Conservation (phyloP, 2,329 filamentous ascomycete species). For the Monosporascus sp. region DNA sequence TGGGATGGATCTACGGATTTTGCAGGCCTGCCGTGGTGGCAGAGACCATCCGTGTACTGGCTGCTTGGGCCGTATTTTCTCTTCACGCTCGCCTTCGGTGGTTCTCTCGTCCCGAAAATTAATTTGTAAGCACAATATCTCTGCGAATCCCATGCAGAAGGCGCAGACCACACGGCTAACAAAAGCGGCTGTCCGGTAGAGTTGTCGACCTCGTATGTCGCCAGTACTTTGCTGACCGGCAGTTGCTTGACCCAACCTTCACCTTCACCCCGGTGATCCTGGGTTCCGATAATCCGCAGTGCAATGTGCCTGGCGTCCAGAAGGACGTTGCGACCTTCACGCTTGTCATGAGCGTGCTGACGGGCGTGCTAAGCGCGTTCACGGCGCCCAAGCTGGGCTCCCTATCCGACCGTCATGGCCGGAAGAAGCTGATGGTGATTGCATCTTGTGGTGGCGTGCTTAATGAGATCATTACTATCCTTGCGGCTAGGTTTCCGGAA, state of each 20-base stretch:
- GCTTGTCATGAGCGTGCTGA: slow-evolving; percentile 67
- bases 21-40: slow-evolving; percentile 56
- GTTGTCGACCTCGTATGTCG: slow-evolving; percentile 80
- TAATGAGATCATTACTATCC: slow-evolving; percentile 70
- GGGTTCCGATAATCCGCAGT: slow-evolving; percentile 71
- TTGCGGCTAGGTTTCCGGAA: slow-evolving; percentile 72
- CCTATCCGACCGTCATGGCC: slow-evolving; percentile 81
- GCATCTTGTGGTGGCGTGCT: slow-evolving; percentile 70
- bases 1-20: slow-evolving; percentile 57
- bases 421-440: slow-evolving; percentile 68
- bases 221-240: slow-evolving; percentile 70
- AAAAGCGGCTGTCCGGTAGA: slow-evolving; percentile 25
- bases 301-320: slow-evolving; percentile 74
- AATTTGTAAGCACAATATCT: slow-evolving; percentile 54
- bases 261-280: slow-evolving; percentile 60
- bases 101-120: slow-evolving; percentile 77
- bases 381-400: slow-evolving; percentile 78
- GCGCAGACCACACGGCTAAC: background rate
- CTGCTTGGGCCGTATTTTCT: slow-evolving; percentile 74
- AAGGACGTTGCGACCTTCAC: slow-evolving; percentile 72
- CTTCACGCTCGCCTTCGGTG: slow-evolving; percentile 82
- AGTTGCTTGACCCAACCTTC: slow-evolving; percentile 52
- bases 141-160: no score
- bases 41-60: slow-evolving; percentile 69
- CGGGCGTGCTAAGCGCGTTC: slow-evolving; percentile 74